phyloP scores from a whole-genome alignment of 2,329 filamentous ascomycete species.

The Fusarium sulawesiense region DNA sequence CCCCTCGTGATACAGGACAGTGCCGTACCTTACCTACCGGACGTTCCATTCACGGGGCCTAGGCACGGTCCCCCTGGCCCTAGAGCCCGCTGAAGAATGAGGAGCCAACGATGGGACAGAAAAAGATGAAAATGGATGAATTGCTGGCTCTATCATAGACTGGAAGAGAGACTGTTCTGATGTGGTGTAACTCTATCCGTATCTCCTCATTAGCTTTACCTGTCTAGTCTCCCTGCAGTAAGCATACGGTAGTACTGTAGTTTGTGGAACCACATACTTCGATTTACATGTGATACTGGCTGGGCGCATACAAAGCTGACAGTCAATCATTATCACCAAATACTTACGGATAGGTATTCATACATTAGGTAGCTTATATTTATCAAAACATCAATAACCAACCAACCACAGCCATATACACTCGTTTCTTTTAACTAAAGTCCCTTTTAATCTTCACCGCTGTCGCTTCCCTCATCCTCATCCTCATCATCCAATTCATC shows the following conservation, averaged over 20 bases:
- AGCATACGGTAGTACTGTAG: not conserved
- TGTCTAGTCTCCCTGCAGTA: constrained; percentile 1
- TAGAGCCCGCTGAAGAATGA: constrained; percentile 1
- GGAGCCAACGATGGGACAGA: not conserved
- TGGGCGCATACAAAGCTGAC: constrained; percentile 17
- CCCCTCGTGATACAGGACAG: constrained; percentile 33
- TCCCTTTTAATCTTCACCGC: constrained; percentile 48
- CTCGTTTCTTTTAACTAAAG: not conserved
- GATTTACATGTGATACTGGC: constrained; percentile 43
- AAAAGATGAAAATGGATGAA: not conserved
- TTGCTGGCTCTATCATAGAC: not conserved
- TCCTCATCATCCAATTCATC: constrained; percentile 60
- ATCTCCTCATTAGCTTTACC: not conserved
- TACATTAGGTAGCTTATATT: constrained; percentile 24
- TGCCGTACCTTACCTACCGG: not conserved
- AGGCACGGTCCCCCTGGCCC: constrained; percentile 1
- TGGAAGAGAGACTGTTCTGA: not conserved
- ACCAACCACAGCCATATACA: not conserved
- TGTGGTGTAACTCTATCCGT: constrained; percentile 1
- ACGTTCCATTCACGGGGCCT: not conserved
- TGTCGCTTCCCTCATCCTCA: constrained; percentile 55
- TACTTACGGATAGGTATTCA: not conserved
- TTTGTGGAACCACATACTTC: constrained; percentile 9
- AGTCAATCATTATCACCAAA: not conserved
- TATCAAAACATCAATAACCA: constrained; percentile 8